Percentiles rank a stretch among this genome's conserved stretches.
These are phyloP conservation scores for Penicillium brevicompactum DNA, from an alignment of 2,329 filamentous ascomycete species.

Conservation along the genomic window DNA sequence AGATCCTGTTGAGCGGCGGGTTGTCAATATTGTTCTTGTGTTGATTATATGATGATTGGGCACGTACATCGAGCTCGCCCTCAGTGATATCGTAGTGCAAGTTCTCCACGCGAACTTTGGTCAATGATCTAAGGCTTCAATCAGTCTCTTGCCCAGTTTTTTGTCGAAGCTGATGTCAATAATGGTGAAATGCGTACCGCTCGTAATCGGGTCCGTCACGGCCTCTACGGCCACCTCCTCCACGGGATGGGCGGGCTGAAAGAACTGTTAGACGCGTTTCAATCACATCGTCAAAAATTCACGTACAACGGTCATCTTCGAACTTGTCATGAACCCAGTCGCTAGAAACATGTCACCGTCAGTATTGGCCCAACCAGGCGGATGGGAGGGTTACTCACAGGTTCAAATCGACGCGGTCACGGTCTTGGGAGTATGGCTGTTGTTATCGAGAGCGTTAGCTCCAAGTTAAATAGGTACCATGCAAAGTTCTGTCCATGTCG, in stretches of 20 bases:
- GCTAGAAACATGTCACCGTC: conserved; percentile 47
- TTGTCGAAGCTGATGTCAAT: too few species aligned
- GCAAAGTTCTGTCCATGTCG: conserved; percentile 36
- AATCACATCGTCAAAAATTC: conserved; percentile 10
- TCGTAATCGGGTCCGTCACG: conserved; percentile 40
- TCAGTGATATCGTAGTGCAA: conserved; percentile 89
- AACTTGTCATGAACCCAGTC: conserved; percentile 96
- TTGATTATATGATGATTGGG: background rate
- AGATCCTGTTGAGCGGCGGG: conserved; percentile 61
- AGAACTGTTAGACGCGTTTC: conserved; percentile 22
- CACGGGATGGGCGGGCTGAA: conserved; percentile 47
- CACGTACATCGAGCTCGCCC: conserved; percentile 73
- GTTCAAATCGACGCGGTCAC: conserved; percentile 49
- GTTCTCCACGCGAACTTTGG: conserved; percentile 83
- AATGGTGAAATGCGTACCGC: conserved; percentile 30
- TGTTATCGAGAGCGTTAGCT: conserved; percentile 47
- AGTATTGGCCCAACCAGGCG: conserved; percentile 1
- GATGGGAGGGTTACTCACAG: conserved; percentile 36
- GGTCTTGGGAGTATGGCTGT: conserved; percentile 50
- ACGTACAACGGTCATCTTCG: conserved; percentile 67
- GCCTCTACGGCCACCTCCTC: conserved; percentile 44
- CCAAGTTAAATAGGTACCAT: conserved; percentile 41
- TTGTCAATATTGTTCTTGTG: background rate
- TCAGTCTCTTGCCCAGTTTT: conserved; percentile 12
- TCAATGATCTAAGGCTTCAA: conserved; percentile 55